phyloP scores from a whole-genome alignment of 441 rosid species.

The Melastoma candidum region DNA sequence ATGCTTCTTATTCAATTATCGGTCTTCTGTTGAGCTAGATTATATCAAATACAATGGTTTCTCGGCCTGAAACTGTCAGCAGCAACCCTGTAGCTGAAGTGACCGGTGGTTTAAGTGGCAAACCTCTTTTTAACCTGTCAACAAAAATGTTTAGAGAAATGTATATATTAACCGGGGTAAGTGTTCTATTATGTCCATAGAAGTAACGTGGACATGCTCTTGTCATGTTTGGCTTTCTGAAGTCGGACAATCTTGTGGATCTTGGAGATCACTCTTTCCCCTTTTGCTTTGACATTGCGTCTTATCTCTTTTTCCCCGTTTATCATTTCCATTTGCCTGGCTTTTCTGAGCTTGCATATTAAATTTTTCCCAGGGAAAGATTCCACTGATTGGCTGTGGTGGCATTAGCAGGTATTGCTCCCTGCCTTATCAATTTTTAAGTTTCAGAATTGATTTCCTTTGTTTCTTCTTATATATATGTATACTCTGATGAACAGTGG shows the following conservation, averaged over 20 bases:
- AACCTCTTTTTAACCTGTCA: slow-evolving; percentile 71
- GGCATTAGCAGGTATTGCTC: slow-evolving; percentile 71
- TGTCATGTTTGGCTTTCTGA: background rate
- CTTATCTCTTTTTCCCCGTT: background rate
- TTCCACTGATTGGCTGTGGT: slow-evolving; percentile 92
- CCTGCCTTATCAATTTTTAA: slow-evolving; percentile 4
- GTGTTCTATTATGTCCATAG: slow-evolving; percentile 13
- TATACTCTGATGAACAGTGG: slow-evolving; percentile 42
- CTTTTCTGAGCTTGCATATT: slow-evolving; percentile 7
- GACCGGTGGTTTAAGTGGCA: slow-evolving; percentile 90
- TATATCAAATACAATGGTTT: slow-evolving; percentile 83
- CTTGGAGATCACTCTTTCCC: background rate
- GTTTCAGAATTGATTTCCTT: slow-evolving; percentile 3
- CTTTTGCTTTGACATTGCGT: no score
- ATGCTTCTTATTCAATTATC: slow-evolving; percentile 5
- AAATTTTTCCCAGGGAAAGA: slow-evolving; percentile 57
- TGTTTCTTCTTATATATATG: background rate
- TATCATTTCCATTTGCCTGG: background rate
- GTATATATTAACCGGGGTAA: slow-evolving; percentile 89
- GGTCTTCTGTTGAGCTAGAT: slow-evolving; percentile 34
- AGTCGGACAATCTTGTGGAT: slow-evolving; percentile 1
- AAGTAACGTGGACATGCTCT: background rate
- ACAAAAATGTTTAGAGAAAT: slow-evolving; percentile 70
- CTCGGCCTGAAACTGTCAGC: slow-evolving; percentile 65
- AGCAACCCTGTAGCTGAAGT: slow-evolving; percentile 47